phyloP scores from a whole-genome alignment of 2,329 filamentous ascomycete genomes.

The Fusarium illudens region DNA sequence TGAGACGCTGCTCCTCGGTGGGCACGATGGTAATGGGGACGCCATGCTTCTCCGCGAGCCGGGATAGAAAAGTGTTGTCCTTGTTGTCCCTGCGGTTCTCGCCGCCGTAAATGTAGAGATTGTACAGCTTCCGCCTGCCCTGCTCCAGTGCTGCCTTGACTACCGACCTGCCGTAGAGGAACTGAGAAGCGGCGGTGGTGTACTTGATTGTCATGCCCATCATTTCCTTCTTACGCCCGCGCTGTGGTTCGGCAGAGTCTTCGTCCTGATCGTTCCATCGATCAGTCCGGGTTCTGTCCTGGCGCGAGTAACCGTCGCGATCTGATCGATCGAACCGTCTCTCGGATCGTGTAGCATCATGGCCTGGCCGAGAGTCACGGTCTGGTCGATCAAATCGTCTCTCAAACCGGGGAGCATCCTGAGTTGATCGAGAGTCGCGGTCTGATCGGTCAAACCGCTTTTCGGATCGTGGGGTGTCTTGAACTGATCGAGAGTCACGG shows the following conservation, averaged over 20 bases:
- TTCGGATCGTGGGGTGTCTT: neutral
- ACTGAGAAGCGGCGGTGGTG: constrained; percentile 88
- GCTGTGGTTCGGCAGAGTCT: constrained; percentile 7
- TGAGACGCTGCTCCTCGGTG: constrained; percentile 69
- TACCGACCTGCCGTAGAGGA: constrained; percentile 84
- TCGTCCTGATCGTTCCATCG: constrained; percentile 18
- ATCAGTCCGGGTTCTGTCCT: constrained; percentile 8
- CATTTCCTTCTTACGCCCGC: constrained; percentile 43
- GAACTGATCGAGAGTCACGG: neutral
- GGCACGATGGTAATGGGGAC: constrained; percentile 67
- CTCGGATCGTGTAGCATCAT: neutral
- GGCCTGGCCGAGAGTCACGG: neutral
- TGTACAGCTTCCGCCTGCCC: constrained; percentile 78
- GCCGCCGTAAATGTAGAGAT: constrained; percentile 78
- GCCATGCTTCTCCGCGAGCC: constrained; percentile 57
- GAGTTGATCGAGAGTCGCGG: neutral
- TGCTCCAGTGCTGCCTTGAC: constrained; percentile 79
- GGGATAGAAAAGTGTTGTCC: constrained; percentile 55
- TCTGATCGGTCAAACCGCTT: neutral
- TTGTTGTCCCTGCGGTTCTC: constrained; percentile 61
- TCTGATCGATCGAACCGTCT: neutral
- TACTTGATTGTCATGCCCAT: constrained; percentile 58
- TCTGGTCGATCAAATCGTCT: constrained; percentile 7
- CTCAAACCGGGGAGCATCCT: neutral
- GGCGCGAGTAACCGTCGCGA: constrained; percentile 8